Evolutionary conservation across 2,329 filamentous ascomycete genomes (phyloP).

Genomic region (Calonectria pseudoreteaudii): DNA sequence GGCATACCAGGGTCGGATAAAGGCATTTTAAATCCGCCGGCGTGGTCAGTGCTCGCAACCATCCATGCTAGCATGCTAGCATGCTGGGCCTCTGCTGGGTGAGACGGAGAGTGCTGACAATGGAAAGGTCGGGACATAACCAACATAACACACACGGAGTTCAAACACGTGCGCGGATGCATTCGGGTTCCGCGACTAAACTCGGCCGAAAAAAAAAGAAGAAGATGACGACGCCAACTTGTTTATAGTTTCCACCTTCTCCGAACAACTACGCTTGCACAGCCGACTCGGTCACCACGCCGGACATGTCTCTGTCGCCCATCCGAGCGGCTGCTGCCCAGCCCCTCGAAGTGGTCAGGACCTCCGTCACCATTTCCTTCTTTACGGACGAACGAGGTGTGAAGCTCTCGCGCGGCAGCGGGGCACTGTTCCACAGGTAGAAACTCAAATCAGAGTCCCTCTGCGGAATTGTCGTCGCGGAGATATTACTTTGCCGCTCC

Average conservation of each 20-base stretch:
- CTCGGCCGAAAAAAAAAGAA: not conserved
- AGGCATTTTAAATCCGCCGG: not conserved
- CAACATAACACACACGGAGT: not conserved
- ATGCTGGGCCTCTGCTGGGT: not conserved
- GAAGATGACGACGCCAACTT: not conserved
- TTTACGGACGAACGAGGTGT: not conserved
- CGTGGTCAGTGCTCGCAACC: not conserved
- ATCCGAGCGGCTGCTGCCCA: not conserved
- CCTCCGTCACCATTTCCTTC: not conserved
- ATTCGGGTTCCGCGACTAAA: not conserved
- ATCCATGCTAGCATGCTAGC: too few species aligned
- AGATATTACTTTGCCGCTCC: conserved; percentile 4
- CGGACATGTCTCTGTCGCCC: not conserved
- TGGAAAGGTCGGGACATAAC: not conserved
- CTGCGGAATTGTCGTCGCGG: conserved; percentile 1
- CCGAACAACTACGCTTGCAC: not conserved
- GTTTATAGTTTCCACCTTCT: not conserved
- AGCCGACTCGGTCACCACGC: not conserved
- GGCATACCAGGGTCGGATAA: not conserved
- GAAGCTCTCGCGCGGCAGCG: conserved; percentile 9
- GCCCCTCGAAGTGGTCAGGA: not conserved
- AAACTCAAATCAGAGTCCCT: conserved; percentile 24
- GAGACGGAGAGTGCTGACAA: not conserved
- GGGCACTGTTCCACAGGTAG: conserved; percentile 24
- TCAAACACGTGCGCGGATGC: not conserved